Evolutionary conservation across 202 grass and related monocot species (phyloP), one percentile per base, ranked within the genome.

Genomic region (Bolboschoenoplectus hybrid): DNA sequence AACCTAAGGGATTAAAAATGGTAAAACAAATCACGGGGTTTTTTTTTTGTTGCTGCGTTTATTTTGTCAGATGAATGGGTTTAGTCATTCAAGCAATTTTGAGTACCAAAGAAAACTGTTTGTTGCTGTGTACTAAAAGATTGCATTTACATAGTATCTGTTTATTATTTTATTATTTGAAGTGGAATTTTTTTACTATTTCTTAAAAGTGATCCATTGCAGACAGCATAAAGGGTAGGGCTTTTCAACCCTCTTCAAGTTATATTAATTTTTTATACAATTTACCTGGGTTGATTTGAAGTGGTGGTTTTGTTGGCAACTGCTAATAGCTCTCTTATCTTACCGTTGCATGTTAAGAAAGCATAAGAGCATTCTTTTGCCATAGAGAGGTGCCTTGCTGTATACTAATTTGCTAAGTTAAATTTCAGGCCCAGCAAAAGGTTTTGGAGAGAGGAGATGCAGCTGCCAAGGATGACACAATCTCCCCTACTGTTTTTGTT

Each of bases 341-440:
- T 68, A 41, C 5, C 14, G 35, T 67, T 67, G 32, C 35, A 0
- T 32, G 44, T 34, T 76, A 32, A 36, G 20, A 76, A 76, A 34
- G 7, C 5, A 43, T 19, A 67, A 9, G 38, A 69, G 1, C 38
- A 17, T 69, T 69, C 4, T 44, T n/a, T 2, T 50, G 32, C 6
- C n/a, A 11, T 50, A 12, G 46, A 84, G 4, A 38, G 63, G 9
- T 70, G 41, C 26, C 14, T 9, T 82, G 4, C 5, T 56, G 1
- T 84, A 50, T 80, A 67, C 67, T 86, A 80, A 58, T 76, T 7
- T 63, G 39, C 17, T 86, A 51, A 50, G 35, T 82, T 72, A 40
- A 76, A 83, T 84, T 86, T 86, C 88, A 98, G 93, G 83, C 88
- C 86, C 93, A 96, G 82, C 89, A 92, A 70, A 98, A 94, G 49